Conservation (phyloP, 2,329 filamentous ascomycete genomes). For the Aspergillus tamarii region DNA sequence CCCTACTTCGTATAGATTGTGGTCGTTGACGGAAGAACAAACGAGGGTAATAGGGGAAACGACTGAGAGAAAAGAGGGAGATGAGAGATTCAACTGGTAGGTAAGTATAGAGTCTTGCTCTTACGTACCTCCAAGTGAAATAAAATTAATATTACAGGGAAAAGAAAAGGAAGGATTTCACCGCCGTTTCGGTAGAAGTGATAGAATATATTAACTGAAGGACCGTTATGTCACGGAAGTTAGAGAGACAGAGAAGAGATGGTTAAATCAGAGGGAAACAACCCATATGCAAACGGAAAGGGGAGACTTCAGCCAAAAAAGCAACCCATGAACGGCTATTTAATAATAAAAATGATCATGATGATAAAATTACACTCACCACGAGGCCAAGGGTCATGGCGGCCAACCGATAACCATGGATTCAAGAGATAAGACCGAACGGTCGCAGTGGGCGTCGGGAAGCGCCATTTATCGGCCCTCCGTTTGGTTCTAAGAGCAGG, state of each 20-base stretch:
- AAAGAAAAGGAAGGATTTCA: constrained; percentile 1
- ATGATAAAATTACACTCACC: background rate
- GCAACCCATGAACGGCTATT: background rate
- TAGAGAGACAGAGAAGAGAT: background rate
- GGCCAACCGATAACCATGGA: constrained; percentile 1
- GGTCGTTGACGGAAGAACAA: background rate
- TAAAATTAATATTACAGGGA: background rate
- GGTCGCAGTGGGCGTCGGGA: background rate
- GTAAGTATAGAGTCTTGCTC: background rate
- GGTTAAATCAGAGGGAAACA: background rate
- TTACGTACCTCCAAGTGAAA: background rate
- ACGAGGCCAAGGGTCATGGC: background rate
- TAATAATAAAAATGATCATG: background rate
- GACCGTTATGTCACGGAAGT: background rate
- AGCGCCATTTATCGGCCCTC: background rate
- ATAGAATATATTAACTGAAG: background rate
- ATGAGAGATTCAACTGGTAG: background rate
- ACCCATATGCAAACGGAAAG: background rate
- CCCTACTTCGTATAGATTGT: background rate
- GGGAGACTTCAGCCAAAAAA: background rate
- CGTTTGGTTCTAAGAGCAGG: background rate
- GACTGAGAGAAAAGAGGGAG: background rate
- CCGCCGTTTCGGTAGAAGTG: background rate
- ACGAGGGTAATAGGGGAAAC: background rate
- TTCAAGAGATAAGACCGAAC: background rate